These are phyloP conservation scores for Graphilbum ipis-grandicollis DNA, from an alignment of 2,329 filamentous ascomycete species.

Conservation along the genomic window DNA sequence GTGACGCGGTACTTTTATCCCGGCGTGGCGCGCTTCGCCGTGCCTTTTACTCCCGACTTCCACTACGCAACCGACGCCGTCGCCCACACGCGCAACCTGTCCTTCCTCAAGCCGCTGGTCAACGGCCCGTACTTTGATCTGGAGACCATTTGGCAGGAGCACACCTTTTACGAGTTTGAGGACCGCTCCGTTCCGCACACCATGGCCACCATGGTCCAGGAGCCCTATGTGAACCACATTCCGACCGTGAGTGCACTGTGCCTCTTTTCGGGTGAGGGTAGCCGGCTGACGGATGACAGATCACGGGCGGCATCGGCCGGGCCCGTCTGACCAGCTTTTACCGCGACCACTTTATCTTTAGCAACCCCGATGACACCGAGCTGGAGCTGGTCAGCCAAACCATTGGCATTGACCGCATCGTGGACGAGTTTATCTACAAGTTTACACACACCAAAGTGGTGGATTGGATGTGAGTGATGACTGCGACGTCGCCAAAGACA, in stretches of 20 bases:
- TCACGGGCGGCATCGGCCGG: slow-evolving; percentile 52
- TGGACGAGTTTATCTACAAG: slow-evolving; percentile 52
- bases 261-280: too few relatives aligned
- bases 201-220: slow-evolving; percentile 66
- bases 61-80: slow-evolving; percentile 28
- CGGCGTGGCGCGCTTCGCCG: background rate
- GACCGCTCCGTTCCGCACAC: slow-evolving; percentile 52
- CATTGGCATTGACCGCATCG: slow-evolving; percentile 51
- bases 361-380: slow-evolving; percentile 48
- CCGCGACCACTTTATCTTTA: slow-evolving; percentile 55
- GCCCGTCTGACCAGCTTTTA: slow-evolving; percentile 49
- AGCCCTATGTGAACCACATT: slow-evolving; percentile 66
- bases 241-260: slow-evolving; percentile 35
- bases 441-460: slow-evolving; percentile 46
- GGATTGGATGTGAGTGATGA: slow-evolving; percentile 47
- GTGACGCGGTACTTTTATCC: slow-evolving; percentile 1
- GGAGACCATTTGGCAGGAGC: slow-evolving; percentile 65
- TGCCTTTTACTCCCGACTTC: slow-evolving; percentile 3
- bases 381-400: slow-evolving; percentile 57
- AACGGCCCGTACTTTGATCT: slow-evolving; percentile 55
- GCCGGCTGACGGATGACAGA: background rate
- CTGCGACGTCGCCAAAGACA: background rate
- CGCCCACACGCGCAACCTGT: slow-evolving; percentile 47
- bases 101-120: slow-evolving; percentile 45
- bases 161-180: slow-evolving; percentile 54